These are phyloP conservation scores for Durotheca rogersii DNA, from an alignment of 495 filamentous ascomycete species.

Conservation along the genomic window DNA sequence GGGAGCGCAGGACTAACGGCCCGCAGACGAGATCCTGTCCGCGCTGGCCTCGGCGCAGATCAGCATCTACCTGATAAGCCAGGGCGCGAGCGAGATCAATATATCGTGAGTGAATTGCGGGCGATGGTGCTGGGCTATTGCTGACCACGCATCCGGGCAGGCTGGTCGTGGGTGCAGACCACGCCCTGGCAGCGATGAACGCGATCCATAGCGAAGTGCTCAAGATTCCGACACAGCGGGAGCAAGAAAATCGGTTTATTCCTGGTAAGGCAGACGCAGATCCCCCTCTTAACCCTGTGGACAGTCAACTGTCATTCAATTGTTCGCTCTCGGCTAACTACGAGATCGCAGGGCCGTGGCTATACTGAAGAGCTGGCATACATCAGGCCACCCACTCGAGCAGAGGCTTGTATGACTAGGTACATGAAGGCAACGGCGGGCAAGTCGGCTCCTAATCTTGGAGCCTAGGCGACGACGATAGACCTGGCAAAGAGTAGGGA, in stretches of 20 bases:
- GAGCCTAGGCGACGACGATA: no score
- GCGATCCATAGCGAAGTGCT: slow-evolving; percentile 45
- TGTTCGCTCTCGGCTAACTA: not conserved
- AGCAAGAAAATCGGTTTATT: slow-evolving; percentile 37
- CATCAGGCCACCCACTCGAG: no score
- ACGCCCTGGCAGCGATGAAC: slow-evolving; percentile 42
- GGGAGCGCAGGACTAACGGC: slow-evolving; percentile 12
- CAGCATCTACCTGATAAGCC: slow-evolving; percentile 44
- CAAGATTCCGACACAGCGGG: slow-evolving; percentile 39
- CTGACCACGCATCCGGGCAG: slow-evolving; percentile 16
- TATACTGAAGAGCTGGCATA: slow-evolving; percentile 26
- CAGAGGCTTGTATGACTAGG: no score
- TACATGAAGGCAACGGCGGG: no score
- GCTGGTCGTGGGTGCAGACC: slow-evolving; percentile 40
- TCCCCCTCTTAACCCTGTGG: not conserved
- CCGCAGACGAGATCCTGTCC: slow-evolving; percentile 39
- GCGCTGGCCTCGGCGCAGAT: slow-evolving; percentile 41
- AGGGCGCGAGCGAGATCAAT: slow-evolving; percentile 46
- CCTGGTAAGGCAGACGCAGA: slow-evolving; percentile 29
- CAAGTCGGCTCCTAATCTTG: no score
- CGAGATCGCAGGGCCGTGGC: slow-evolving; percentile 24
- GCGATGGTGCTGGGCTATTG: no score
- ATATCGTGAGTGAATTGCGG: slow-evolving; percentile 45
- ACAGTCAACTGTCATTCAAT: no score
- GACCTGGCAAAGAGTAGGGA: no score